Percentiles rank a stretch among this genome's conserved stretches.
Conservation (phyloP, 2,329 filamentous ascomycete genomes). For the Exutisphaerella laricina region DNA sequence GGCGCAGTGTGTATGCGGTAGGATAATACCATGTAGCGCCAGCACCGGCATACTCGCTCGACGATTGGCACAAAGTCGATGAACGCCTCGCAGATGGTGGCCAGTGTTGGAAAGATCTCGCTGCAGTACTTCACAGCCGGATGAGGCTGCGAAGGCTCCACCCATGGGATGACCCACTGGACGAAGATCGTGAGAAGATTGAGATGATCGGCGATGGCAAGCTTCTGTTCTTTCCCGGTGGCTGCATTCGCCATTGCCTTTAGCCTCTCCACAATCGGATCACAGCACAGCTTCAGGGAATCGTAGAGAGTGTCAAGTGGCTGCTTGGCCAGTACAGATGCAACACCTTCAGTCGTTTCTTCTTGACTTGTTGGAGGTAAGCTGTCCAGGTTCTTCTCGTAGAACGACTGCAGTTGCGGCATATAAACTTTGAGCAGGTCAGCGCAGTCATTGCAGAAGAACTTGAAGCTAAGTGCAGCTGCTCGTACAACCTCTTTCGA, state of each 20-base stretch:
- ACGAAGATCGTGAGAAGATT: conserved; percentile 90
- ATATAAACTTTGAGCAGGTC: conserved; percentile 79
- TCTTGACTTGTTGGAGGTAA: conserved; percentile 84
- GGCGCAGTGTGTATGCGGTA: conserved; percentile 87
- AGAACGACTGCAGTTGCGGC: conserved; percentile 82
- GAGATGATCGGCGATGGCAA: conserved; percentile 87
- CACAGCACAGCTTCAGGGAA: conserved; percentile 85
- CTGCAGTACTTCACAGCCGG: conserved; percentile 95
- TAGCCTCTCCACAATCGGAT: conserved; percentile 78
- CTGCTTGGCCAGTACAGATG: conserved; percentile 83
- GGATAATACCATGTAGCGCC: conserved; percentile 94
- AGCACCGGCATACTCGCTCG: conserved; percentile 89
- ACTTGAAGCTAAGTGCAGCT: conserved; percentile 90
- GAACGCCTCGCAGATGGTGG: conserved; percentile 83
- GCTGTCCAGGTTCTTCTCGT: conserved; percentile 80
- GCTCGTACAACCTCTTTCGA: conserved; percentile 89
- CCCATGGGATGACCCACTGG: conserved; percentile 68
- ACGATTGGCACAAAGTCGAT: conserved; percentile 80
- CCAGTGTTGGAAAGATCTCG: conserved; percentile 83
- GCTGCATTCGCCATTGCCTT: conserved; percentile 84
- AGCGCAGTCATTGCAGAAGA: conserved; percentile 93
- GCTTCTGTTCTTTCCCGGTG: conserved; percentile 72
- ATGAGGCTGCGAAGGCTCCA: conserved; percentile 67
- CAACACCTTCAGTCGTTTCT: conserved; percentile 93
- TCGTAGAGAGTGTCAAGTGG: conserved; percentile 73